phyloP scores from a whole-genome alignment of 2,329 filamentous ascomycete species.

The Hymenoscyphus fraxineus region DNA sequence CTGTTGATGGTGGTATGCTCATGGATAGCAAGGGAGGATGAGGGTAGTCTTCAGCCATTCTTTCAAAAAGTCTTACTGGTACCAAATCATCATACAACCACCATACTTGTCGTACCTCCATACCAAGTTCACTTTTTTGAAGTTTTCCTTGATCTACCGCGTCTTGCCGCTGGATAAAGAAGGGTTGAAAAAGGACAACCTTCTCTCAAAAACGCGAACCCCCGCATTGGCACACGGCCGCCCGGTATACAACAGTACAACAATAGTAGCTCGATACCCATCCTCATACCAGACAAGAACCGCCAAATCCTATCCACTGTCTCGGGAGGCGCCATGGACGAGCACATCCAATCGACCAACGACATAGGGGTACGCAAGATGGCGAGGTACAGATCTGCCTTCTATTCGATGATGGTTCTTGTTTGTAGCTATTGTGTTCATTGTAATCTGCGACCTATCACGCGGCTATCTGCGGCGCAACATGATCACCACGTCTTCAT shows the following conservation, averaged over 20 bases:
- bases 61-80: too few species aligned
- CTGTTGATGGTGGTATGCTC: constrained; percentile 14
- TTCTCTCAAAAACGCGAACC: constrained; percentile 15
- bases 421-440: constrained; percentile 12
- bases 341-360: constrained; percentile 6
- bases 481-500: constrained; percentile 14
- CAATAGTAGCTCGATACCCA: constrained; percentile 13
- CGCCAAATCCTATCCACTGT: constrained; percentile 11
- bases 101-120: neutral
- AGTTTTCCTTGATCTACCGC: neutral
- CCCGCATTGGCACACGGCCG: constrained; percentile 4
- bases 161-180: neutral
- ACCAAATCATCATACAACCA: neutral
- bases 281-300: constrained; percentile 7
- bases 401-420: constrained; percentile 4
- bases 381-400: constrained; percentile 22
- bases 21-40: neutral
- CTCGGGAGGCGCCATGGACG: constrained; percentile 11
- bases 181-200: constrained; percentile 7
- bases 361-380: constrained; percentile 15
- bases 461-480: constrained; percentile 23
- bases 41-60: too few species aligned
- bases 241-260: constrained; percentile 13
- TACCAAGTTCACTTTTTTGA: neutral
- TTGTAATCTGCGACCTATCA: constrained; percentile 15